Base-by-base conservation (phyloP, 1,139 yeast genomes). In the Candida smagusa region DNA sequence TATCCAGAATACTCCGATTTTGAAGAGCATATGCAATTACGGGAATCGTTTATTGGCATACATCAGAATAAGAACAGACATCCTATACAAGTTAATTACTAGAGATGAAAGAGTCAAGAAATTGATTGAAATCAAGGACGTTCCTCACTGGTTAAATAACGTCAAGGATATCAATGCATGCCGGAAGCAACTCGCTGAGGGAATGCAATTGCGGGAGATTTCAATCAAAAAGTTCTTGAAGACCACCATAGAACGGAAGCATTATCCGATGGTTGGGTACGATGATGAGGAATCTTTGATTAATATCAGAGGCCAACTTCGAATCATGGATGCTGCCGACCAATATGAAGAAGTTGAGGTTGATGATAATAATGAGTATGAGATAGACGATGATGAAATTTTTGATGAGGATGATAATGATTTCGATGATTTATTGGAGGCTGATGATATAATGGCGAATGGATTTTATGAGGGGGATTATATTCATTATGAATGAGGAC, bases 41-140 rank as follows among this genome's bases (percentile, higher is more conserved):
- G 53, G 62, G 29, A 56, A 66, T 12, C 49, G 76, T 25, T 35
- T 64, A n/a, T 47, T 54, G 11, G 54, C 63, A 4, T 70, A 58
- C 43, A 57, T 68, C 34, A 53, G 52, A 30, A 36, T 42, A 19
- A 47, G 72, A 22, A 41, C 59, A 7, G 41, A 43, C 12, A 39
- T 58, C 6, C 45, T 65, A 28, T 65, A 65, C 47, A 52, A 56
- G 34, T 51, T 54, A 8, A 49, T 63, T 28, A 67, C 67, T 9
- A 53, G 56, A 38, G 62, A 61, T 33, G 47, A 49, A 21, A 40
- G 45, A 7, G 52, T 56, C n/a, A 51, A 52, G 28, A 47, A 43
- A 12, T 37, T 48, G 12, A 61, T 65, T 36, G 67, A 66, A 3
- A 57, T 64, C 22, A 54, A 52, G 25, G 66, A 65, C 37, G 48